phyloP scores from a whole-genome alignment of 305 asterid genomes.

The Solanum aculeatissimum region DNA sequence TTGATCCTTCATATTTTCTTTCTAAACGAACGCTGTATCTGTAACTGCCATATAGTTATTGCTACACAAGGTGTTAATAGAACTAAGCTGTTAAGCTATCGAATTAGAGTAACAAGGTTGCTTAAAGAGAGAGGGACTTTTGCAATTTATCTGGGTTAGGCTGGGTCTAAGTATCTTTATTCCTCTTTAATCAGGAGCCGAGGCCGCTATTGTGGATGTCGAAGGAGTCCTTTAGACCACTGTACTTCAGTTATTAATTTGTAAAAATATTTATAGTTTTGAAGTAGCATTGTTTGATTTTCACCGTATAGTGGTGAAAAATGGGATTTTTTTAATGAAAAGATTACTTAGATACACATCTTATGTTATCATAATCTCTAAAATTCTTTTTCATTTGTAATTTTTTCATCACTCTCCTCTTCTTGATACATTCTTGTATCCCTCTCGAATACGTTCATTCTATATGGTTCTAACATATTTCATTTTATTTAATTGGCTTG shows the following conservation, averaged over 20 bases:
- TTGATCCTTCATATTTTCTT: neutral
- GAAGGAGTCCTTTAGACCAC: neutral
- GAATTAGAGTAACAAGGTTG: neutral
- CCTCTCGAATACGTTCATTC: too few species aligned
- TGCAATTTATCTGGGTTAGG: neutral
- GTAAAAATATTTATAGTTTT: neutral
- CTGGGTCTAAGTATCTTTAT: neutral
- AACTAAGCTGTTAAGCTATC: neutral
- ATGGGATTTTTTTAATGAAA: neutral
- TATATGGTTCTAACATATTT: neutral
- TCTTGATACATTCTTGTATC: too few species aligned
- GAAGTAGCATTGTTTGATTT: neutral
- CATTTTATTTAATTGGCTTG: neutral
- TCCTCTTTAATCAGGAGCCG: slow-evolving; percentile 31
- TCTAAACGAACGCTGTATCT: neutral
- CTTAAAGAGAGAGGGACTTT: neutral
- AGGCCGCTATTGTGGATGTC: slow-evolving; percentile 33
- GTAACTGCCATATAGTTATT: neutral
- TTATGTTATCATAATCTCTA: too few species aligned
- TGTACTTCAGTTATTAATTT: neutral
- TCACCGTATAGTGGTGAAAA: neutral
- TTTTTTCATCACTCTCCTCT: too few species aligned
- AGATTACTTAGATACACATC: too few species aligned
- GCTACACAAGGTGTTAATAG: neutral
- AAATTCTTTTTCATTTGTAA: too few species aligned